Base-by-base conservation (phyloP, 2,329 filamentous ascomycete genomes). In the Verticillium tricorpus region DNA sequence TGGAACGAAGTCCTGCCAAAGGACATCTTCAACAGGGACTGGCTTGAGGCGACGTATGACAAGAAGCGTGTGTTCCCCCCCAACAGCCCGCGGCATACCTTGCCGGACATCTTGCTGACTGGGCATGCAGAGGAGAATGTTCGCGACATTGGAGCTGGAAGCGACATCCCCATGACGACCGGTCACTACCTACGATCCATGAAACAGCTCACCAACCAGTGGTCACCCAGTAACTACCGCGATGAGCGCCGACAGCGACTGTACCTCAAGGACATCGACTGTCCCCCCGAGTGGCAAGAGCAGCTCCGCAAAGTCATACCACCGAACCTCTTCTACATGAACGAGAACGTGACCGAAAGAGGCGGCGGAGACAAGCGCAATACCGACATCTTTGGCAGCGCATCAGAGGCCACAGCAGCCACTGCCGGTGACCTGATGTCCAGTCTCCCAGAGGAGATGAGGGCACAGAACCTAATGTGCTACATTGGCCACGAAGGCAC, bases 401-500 rank as follows among this genome's bases (percentile, higher is more conserved):
- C 73, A 39, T 75, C 81, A 50, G 83, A 83, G 54, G 80, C 76
- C n/a, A 82, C 82, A 0, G 83, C 88, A 58, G 90, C 89, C 2
- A 85, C 88, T 56, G 89, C 93, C 2, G 94, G 94, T 7, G 95
- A 99, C 71, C 77, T 99, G 37, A 99, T 99, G 95, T 96, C 93
- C 72, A 93, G 90, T 69, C 82, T 99, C 5, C 92, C 93, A 0
- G 78, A 83, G 54, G 86, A 89, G 52, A 97, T 97, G 92, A 89
- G 93, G 57, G 95, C 95, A 0, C 89, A 97, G 71, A 99, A 99
- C 66, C 82, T 99, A 68, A 97, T 97, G 95, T 98, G 94, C 73
- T 99, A 99, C 70, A 89, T 98, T 69, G 95, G 95, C 0, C 94
- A 98, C 69, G 95, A 99, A 78, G 95, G 95, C 6, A 99, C 95